A percentile compares a stretch with the other conserved stretches of the same genome.
Conservation (phyloP, 2,329 filamentous ascomycete genomes). For the Scolecobasidium constrictum region DNA sequence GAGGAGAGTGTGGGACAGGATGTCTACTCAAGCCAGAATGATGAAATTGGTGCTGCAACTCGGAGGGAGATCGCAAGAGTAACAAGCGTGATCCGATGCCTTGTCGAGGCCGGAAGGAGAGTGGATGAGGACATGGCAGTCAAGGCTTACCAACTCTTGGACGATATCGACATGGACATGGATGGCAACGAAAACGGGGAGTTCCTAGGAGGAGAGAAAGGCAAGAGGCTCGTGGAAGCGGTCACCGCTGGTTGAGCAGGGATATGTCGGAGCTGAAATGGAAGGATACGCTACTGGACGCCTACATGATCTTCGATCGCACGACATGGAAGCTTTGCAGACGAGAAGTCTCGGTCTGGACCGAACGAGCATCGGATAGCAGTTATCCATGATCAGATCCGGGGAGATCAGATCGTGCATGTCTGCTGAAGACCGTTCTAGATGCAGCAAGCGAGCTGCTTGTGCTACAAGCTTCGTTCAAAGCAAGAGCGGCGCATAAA, state of each 20-base stretch:
- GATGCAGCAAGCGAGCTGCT: no score
- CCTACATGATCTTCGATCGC: not conserved
- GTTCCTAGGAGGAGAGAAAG: constrained; percentile 27
- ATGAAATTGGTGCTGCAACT: constrained; percentile 64
- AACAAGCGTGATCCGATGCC: constrained; percentile 65
- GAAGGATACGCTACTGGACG: no score
- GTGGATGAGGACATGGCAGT: constrained; percentile 88
- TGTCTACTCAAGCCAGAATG: constrained; percentile 93
- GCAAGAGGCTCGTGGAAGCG: constrained; percentile 23
- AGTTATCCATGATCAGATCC: not conserved
- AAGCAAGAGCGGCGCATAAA: no score
- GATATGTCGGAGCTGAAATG: not conserved
- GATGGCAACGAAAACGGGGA: constrained; percentile 34
- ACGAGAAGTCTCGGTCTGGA: not conserved
- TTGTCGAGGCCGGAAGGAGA: constrained; percentile 70
- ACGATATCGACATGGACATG: constrained; percentile 58
- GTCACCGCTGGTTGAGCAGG: constrained; percentile 15
- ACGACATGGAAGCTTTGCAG: not conserved
- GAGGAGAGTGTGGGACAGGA: constrained; percentile 78
- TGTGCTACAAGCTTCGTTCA: no score
- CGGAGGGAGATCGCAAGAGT: constrained; percentile 82
- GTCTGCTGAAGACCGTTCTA: not conserved
- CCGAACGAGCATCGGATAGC: not conserved
- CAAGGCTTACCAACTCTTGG: constrained; percentile 68
- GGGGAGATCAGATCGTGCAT: not conserved